phyloP scores from a whole-genome alignment of 805 yeast genomes.

The Starmerella vaccinii region DNA sequence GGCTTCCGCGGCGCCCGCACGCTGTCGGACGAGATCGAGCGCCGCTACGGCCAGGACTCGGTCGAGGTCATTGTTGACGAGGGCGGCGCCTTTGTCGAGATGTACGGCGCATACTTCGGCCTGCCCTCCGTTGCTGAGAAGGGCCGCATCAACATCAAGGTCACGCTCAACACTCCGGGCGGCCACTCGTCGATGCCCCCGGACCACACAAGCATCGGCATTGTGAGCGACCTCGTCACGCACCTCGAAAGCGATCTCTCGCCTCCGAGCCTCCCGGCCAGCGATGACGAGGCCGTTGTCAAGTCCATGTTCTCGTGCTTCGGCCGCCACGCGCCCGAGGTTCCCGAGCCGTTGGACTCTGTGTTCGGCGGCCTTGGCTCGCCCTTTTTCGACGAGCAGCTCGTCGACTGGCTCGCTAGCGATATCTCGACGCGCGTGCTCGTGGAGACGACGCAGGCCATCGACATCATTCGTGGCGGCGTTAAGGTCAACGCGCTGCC shows the following conservation, averaged over 20 bases:
- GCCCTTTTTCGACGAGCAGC: constrained; percentile 13
- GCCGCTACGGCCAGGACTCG: constrained; percentile 51
- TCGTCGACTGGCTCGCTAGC: constrained; percentile 17
- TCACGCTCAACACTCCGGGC: constrained; percentile 53
- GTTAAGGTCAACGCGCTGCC: constrained; percentile 69
- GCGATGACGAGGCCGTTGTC: constrained; percentile 46
- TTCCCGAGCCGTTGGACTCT: not conserved
- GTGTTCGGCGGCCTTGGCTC: constrained; percentile 11
- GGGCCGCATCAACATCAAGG: constrained; percentile 43
- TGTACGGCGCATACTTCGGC: constrained; percentile 44
- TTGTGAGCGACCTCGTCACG: constrained; percentile 49
- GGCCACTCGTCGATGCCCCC: constrained; percentile 79
- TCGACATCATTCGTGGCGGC: constrained; percentile 61
- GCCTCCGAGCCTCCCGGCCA: constrained; percentile 25
- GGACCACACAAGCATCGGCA: constrained; percentile 70
- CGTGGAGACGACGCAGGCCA: constrained; percentile 56
- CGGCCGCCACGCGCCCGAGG: constrained; percentile 39
- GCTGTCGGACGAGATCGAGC: constrained; percentile 39
- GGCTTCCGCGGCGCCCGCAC: constrained; percentile 54
- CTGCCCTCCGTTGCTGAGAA: constrained; percentile 54
- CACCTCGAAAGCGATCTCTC: constrained; percentile 42
- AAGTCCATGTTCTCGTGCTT: constrained; percentile 49
- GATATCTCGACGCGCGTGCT: constrained; percentile 31
- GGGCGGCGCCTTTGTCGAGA: constrained; percentile 38
- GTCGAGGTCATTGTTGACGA: constrained; percentile 62